Evolutionary conservation across 345 rosid species (phyloP), one percentile per base, ranked within the genome.

Genomic region (Eucalyptus albens): DNA sequence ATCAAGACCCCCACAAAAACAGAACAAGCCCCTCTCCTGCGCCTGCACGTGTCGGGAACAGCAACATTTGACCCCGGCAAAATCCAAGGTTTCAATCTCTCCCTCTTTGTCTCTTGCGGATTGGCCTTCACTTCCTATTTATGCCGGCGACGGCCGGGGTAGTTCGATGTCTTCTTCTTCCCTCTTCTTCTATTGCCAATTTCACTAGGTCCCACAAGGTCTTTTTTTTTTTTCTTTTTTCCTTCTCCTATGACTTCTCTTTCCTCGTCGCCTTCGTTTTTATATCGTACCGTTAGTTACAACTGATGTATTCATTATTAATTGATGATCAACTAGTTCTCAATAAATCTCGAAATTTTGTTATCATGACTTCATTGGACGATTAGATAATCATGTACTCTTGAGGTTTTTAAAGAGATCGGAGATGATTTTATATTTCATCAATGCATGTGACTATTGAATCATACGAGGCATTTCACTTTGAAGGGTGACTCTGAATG

Each of bases 231-330:
- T 1, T 3, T 40, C 10, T 6, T 17, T 53, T 19, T 19, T 53
- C 24, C 59, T 19, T 19, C 24, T 53, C 8, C 3, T 53, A 53
- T 19, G 14, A 13, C 40, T 7, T 22, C 3, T 26, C 9, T 51
- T 9, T 24, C 44, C 26, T 42, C 5, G 7, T 15, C 9, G 4
- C 6, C 19, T 47, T 65, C 1, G 7, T 87, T 21, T 21, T 47
- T n/a, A 44, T 26, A 12, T 45, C 15, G 11, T 29, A 33, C 11
- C 14, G 6, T 37, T 72, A 10, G 8, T 37, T 72, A 72, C 44
- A 17, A 33, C 2, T 33, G 1, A 19, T 19, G 2, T 37, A 4
- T 31, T 42, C 0, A 1, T 2, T 3, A 37, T 31, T 37, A 19
- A 16, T 67, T 67, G 7, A 19, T 22, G 3, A 33, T 33, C 1